Evolutionary conservation across 225 moss, liverwort and hornwort species (phyloP), one percentile per base, ranked within the genome.

Genomic region (Physcomitrellopsis africana): DNA sequence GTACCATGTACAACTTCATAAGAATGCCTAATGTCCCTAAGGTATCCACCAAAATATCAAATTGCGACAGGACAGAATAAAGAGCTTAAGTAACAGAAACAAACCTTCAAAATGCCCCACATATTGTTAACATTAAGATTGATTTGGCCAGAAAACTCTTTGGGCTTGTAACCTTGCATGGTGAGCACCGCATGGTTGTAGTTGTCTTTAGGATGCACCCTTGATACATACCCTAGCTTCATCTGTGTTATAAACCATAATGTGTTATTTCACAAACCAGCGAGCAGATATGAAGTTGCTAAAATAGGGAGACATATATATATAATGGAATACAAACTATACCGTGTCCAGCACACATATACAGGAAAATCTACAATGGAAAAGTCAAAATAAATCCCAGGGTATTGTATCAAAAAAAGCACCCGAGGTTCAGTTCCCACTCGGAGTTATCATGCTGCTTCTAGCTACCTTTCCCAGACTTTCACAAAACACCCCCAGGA

Each of bases 51-150:
- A 49, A 49, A 49, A 11, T 14, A 49, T 37, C 32, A 2, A 7
- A 37, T 5, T 37, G 32, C 32, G 32, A 37, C 32, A 37, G 7
- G 32, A 1, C 32, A 37, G 7, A 37, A 37, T 7, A 37, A 63
- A 16, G 3, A 63, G 19, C 19, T 41, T 7, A 56, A 65, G 20
- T 6, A 45, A n/a, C 17, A 60, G 3, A 11, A 20, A 70, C 66
- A 29, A 9, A 96, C 95, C 93, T 99, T 99, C 20, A 99, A 80
- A 68, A 99, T 99, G 69, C 97, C 97, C 97, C 97, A 99, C 97
- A 99, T 99, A 76, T 99, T 99, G 86, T 99, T 99, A 54, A 99
- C 97, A 77, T 89, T 99, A 3, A 99, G 92, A 67, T 99, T 99
- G 63, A 99, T 99, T 87, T 99, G 97, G 24, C 89, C 86, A 65